Percentiles rank a stretch among this genome's conserved stretches.
Evolutionary conservation across 1,139 yeast genomes (phyloP).

Genomic region (Lodderomyces theae): DNA sequence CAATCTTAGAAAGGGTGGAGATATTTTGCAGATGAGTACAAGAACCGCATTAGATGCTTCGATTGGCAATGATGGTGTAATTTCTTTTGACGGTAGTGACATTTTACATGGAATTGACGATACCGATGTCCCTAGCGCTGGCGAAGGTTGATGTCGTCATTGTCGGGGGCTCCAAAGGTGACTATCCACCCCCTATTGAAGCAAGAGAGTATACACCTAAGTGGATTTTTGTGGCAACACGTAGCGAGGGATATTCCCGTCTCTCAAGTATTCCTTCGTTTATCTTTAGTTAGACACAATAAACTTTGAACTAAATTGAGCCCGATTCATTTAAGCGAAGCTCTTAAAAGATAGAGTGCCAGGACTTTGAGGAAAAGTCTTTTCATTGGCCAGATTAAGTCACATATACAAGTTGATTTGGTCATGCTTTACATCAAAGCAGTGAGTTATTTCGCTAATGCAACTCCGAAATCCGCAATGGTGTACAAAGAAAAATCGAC

Average conservation of each 20-base stretch:
- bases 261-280: no score
- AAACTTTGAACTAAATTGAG: background rate
- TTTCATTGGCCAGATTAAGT: no score
- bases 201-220: background rate
- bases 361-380: no score
- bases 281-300: background rate
- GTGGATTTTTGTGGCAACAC: background rate
- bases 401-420: no score
- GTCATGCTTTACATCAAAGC: no score
- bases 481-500: no score
- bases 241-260: no score
- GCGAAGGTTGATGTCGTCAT: conserved; percentile 24
- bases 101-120: conserved; percentile 39
- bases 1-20: background rate
- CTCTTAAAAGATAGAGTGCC: no score
- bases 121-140: conserved; percentile 42
- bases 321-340: no score
- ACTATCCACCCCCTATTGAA: conserved; percentile 20
- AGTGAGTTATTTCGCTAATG: no score
- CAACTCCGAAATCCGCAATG: no score
- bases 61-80: conserved; percentile 21
- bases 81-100: conserved; percentile 29
- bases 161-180: conserved; percentile 16
- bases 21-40: background rate
- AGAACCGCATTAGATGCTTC: background rate